Percentiles rank a stretch among this genome's conserved stretches.
Conservation (phyloP, 2,329 filamentous ascomycete species). For the Fusarium papillatum region DNA sequence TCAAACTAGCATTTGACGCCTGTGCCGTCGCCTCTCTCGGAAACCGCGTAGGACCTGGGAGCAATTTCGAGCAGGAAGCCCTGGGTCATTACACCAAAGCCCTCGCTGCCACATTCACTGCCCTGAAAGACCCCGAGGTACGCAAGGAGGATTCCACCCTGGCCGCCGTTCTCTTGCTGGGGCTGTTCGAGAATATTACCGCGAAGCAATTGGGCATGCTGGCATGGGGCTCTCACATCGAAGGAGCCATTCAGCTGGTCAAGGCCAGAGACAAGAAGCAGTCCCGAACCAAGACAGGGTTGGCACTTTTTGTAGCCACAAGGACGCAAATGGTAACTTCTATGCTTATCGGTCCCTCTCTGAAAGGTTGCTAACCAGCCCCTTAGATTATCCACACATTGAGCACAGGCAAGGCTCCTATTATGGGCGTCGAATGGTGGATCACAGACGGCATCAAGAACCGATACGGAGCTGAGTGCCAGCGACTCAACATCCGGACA, state of each 20-base stretch:
- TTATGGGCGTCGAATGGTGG: slow-evolving; percentile 72
- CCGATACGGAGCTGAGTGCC: slow-evolving; percentile 60
- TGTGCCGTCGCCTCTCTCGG: slow-evolving; percentile 70
- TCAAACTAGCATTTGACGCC: slow-evolving; percentile 70
- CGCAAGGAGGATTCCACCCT: slow-evolving; percentile 70
- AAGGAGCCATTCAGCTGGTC: slow-evolving; percentile 73
- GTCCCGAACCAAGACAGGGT: slow-evolving; percentile 64
- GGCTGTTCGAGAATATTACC: slow-evolving; percentile 72
- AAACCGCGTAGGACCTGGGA: slow-evolving; percentile 58
- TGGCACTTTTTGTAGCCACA: slow-evolving; percentile 70
- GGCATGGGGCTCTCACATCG: slow-evolving; percentile 75
- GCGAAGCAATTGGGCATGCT: slow-evolving; percentile 66
- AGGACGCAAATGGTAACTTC: slow-evolving; percentile 69
- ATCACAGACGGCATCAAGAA: slow-evolving; percentile 65
- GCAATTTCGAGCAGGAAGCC: slow-evolving; percentile 54
- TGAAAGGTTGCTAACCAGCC: slow-evolving; percentile 10
- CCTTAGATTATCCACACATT: slow-evolving; percentile 70
- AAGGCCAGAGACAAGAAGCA: slow-evolving; percentile 70
- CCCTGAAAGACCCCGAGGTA: slow-evolving; percentile 63
- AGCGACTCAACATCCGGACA: slow-evolving; percentile 66
- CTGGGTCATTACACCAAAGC: slow-evolving; percentile 68
- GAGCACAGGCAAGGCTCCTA: slow-evolving; percentile 64
- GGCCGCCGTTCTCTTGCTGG: slow-evolving; percentile 70
- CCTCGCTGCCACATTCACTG: slow-evolving; percentile 64
- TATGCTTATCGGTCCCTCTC: not conserved